A percentile compares a stretch with the other conserved stretches of the same genome.
Evolutionary conservation across 352 stramenopile species (phyloP).

Genomic region (Phytophthora pinifolia): DNA sequence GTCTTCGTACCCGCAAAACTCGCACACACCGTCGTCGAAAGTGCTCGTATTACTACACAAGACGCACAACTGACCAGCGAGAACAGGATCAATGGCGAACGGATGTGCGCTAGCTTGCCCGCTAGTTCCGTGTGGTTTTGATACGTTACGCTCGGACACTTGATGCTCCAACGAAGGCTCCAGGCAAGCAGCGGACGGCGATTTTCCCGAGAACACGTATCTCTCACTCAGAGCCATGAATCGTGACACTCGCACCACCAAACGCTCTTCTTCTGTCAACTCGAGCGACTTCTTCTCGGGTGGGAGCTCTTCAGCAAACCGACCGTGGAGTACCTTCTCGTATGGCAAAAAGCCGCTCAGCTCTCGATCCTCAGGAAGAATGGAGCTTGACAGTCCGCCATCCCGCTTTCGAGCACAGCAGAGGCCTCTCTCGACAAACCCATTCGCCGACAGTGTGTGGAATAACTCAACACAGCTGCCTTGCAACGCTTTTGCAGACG

Average conservation of each 20-base stretch:
- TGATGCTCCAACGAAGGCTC: not conserved
- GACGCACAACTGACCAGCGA: conserved; percentile 25
- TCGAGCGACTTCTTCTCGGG: conserved; percentile 3
- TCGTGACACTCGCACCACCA: conserved; percentile 18
- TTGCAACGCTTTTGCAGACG: conserved; percentile 10
- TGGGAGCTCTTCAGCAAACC: conserved; percentile 10
- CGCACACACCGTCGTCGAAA: conserved; percentile 29
- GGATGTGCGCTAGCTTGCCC: conserved; percentile 5
- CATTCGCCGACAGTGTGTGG: conserved; percentile 21
- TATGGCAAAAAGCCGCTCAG: conserved; percentile 43
- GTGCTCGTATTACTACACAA: conserved; percentile 43
- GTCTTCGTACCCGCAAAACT: conserved; percentile 49
- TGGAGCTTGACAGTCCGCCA: conserved; percentile 10
- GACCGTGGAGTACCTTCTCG: conserved; percentile 1
- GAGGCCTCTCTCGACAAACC: conserved; percentile 25
- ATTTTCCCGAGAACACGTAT: conserved; percentile 19
- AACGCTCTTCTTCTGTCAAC: conserved; percentile 22
- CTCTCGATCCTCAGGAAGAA: conserved; percentile 44
- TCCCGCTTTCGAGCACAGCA: conserved; percentile 20
- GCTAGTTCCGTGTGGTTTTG: not conserved
- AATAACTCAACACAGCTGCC: conserved; percentile 18
- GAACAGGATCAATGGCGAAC: conserved; percentile 17
- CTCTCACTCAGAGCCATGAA: conserved; percentile 32
- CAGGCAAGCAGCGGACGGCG: not conserved
- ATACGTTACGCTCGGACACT: not conserved